Evolutionary conservation across 2,329 filamentous ascomycete species (phyloP), one percentile per base, ranked within the genome.

Genomic region (Hirsutella thompsonii): DNA sequence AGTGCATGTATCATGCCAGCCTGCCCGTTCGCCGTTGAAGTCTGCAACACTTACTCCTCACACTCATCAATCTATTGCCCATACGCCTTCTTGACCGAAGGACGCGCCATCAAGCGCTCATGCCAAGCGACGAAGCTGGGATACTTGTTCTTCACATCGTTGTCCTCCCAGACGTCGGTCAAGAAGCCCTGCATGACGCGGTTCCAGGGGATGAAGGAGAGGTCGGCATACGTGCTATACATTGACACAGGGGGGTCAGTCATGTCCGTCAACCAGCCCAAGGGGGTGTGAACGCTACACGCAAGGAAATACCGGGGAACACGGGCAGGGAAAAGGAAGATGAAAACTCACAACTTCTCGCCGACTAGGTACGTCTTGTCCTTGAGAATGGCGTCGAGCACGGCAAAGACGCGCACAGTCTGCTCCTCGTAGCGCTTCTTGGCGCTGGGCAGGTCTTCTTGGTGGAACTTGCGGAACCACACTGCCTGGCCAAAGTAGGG

Each of bases 401-500:
- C 56, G 11, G 39, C 41, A n/a, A 55, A 36, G 20, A 59, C 55
- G 14, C 58, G 57, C 18, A 49, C 39, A 21, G 47, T 47, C 46
- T 61, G 49, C 28, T 56, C 50, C 10, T 46, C 46, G 46, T 61
- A 61, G 8, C 57, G 51, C 28, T 54, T 46, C 46, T 52, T 56
- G 40, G 55, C 57, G 5, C 46, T 51, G 9, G 51, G 52, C 10
- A 59, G 41, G 11, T 54, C 42, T 29, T 57, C 57, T 2, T 45
- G 46, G 40, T 58, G 51, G 44, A 37, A 59, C 3, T 41, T 44
- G 43, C 48, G 44, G 44, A 58, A 62, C 57, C 58, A 61, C 8
- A 49, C 43, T 18, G 46, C 48, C 47, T 56, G 59, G 36, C 59
- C 58, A 36, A 49, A 64, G 42, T 64, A 64, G 2, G 61, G 62